Base-by-base conservation (phyloP, 1,284 basidiomycete genomes). In the Rhodofomes roseus region DNA sequence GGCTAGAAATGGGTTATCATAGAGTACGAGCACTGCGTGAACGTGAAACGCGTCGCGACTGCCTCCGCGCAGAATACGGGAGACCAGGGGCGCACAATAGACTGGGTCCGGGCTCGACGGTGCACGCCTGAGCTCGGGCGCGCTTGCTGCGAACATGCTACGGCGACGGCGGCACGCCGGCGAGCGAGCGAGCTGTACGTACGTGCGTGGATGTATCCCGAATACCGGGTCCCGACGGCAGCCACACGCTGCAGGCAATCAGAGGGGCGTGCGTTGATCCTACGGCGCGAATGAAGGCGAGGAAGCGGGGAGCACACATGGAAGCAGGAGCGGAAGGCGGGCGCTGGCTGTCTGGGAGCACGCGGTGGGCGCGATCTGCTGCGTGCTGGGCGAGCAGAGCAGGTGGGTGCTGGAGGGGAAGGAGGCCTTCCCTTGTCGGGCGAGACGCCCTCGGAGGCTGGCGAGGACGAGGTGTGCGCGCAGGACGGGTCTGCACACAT, bases 271-370 rank as follows among this genome's bases (percentile, higher is more conserved):
- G 29, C 31, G 22, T 48, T 48, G 46, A 48, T 29, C 46, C 46
- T 48, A 16, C 46, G 46, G 46, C 46, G 29, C 22, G 25, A 7
- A n/a, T 25, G 27, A 29, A 12, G 23, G 29, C 29, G 50, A 52
- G 22, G 25, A 48, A 29, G 50, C 50, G 31, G 31, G 31, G 31
- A 34, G 31, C 31, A 34, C 31, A 34, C n/a, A n/a, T n/a, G n/a
- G n/a, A n/a, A n/a, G 18, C 48, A 51, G 27, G 23, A 18, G 48
- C 31, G 25, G 11, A 36, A 44, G 40, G 29, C 37, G 40, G 8
- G 54, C 54, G 54, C 54, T 56, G 41, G 54, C 54, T 34, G 54
- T 34, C 54, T 46, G 37, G n/a, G 52, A 16, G 41, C 54, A 52
- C 16, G 50, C 50, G 50, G 9, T 34, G 41, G 41, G 41, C 43